Conservation (phyloP, 2,329 filamentous ascomycete genomes). For the Fusarium newnesense region DNA sequence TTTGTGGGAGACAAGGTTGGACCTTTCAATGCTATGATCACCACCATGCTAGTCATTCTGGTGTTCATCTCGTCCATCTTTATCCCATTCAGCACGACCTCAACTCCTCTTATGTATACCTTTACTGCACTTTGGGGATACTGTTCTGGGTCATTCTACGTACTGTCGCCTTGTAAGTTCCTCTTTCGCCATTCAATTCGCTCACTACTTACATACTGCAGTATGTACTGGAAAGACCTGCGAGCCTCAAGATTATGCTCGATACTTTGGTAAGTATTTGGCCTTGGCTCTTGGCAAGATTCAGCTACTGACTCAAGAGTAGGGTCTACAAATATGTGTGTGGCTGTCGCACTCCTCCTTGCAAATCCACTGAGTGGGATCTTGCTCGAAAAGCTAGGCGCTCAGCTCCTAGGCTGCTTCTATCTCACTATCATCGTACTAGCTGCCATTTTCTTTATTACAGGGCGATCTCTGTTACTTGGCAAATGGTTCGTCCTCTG, state of each 20-base stretch:
- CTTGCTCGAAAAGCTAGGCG: slow-evolving; percentile 55
- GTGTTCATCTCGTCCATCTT: slow-evolving; percentile 53
- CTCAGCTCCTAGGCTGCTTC: slow-evolving; percentile 55
- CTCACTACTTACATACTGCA: background rate
- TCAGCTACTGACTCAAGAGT: slow-evolving; percentile 22
- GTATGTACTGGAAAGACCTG: slow-evolving; percentile 59
- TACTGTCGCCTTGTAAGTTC: slow-evolving; percentile 46
- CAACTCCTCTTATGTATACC: slow-evolving; percentile 52
- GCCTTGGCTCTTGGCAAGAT: accelerated
- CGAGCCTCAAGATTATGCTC: slow-evolving; percentile 55
- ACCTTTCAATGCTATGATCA: slow-evolving; percentile 51
- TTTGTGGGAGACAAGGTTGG: slow-evolving; percentile 54
- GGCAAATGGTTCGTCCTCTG: background rate
- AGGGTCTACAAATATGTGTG: slow-evolving; percentile 58
- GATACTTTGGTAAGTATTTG: slow-evolving; percentile 47
- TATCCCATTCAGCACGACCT: slow-evolving; percentile 54
- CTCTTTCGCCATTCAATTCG: accelerated
- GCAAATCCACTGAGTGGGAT: slow-evolving; percentile 57
- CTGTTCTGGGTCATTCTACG: slow-evolving; percentile 59
- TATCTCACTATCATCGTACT: slow-evolving; percentile 54
- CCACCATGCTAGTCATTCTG: slow-evolving; percentile 45
- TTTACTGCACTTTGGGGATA: slow-evolving; percentile 59
- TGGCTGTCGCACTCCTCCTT: slow-evolving; percentile 55
- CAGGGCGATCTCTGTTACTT: slow-evolving; percentile 25
- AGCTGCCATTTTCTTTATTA: slow-evolving; percentile 43